phyloP scores from a whole-genome alignment of 1,284 basidiomycete species.

The Malassezia vespertilionis region DNA sequence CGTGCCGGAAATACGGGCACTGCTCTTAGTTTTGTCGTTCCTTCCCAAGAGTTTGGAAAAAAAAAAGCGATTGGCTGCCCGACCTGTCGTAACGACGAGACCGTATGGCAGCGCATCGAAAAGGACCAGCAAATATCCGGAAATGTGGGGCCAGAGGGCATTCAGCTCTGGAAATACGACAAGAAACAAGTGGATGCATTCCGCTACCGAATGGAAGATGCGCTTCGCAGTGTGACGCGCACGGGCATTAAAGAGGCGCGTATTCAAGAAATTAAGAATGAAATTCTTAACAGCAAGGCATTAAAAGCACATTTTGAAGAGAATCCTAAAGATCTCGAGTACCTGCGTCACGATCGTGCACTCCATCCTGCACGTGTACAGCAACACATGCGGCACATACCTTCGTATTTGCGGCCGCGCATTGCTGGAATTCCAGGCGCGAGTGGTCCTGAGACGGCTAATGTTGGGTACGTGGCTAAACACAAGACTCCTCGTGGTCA shows the following conservation, averaged over 20 bases:
- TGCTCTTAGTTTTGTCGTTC: conserved; percentile 79
- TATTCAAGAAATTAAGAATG: conserved; percentile 83
- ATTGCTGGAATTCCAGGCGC: conserved; percentile 52
- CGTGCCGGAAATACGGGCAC: conserved; percentile 88
- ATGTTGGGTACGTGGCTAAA: conserved; percentile 12
- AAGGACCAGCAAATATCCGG: conserved; percentile 13
- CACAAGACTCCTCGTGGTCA: background rate
- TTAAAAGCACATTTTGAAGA: conserved; percentile 97
- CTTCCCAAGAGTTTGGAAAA: conserved; percentile 60
- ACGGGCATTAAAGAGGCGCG: conserved; percentile 79
- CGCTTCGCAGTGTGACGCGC: conserved; percentile 73
- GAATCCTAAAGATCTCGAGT: conserved; percentile 86
- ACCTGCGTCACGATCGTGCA: conserved; percentile 84
- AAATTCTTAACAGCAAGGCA: conserved; percentile 88
- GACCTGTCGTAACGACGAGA: conserved; percentile 64
- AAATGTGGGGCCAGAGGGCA: conserved; percentile 51
- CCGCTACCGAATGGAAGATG: conserved; percentile 95
- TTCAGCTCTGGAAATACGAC: conserved; percentile 87
- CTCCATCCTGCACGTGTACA: conserved; percentile 77
- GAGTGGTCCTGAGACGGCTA: background rate
- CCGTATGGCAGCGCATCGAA: conserved; percentile 55
- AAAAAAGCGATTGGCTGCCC: conserved; percentile 51
- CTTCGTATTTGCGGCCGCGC: conserved; percentile 79
- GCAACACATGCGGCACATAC: conserved; percentile 84
- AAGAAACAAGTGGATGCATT: conserved; percentile 95